These are phyloP conservation scores for Mucor mucedo DNA, from an alignment of 371 early-diverging fungal species.

Conservation along the genomic window DNA sequence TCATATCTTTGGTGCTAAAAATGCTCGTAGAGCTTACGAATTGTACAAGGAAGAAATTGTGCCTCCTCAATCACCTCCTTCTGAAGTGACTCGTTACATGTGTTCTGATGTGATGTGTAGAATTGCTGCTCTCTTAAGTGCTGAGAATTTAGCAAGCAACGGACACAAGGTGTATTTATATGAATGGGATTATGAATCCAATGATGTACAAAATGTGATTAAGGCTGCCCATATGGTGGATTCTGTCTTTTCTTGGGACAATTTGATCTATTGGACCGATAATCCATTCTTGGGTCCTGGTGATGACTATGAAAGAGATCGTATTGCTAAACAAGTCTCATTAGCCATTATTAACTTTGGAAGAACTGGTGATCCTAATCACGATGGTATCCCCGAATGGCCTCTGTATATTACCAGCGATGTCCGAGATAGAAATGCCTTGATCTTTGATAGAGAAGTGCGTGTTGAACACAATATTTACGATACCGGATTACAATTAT, in stretches of 20 bases:
- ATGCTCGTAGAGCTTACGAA: conserved; percentile 36
- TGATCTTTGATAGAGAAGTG: conserved; percentile 41
- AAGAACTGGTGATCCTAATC: conserved; percentile 29
- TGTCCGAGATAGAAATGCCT: conserved; percentile 19
- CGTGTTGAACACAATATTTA: conserved; percentile 30
- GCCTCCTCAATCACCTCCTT: conserved; percentile 38
- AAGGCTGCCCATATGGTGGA: conserved; percentile 53
- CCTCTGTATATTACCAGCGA: conserved; percentile 22
- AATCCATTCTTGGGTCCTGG: conserved; percentile 46
- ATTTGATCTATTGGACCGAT: conserved; percentile 39
- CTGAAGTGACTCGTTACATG: conserved; percentile 42
- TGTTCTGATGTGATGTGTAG: conserved; percentile 49
- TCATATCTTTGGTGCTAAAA: conserved; percentile 39
- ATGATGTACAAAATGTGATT: conserved; percentile 40
- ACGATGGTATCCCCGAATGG: conserved; percentile 40
- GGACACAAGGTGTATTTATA: conserved; percentile 39
- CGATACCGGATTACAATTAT: conserved; percentile 27
- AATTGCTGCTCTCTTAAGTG: conserved; percentile 31
- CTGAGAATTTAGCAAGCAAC: conserved; percentile 27
- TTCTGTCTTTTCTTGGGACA: conserved; percentile 47
- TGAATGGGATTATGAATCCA: conserved; percentile 46
- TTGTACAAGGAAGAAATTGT: conserved; percentile 37
- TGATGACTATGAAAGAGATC: conserved; percentile 38
- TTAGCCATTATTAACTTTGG: conserved; percentile 36
- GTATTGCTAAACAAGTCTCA: conserved; percentile 40